Conservation (phyloP, 306 rosid species). For the Prunus fruticosa region DNA sequence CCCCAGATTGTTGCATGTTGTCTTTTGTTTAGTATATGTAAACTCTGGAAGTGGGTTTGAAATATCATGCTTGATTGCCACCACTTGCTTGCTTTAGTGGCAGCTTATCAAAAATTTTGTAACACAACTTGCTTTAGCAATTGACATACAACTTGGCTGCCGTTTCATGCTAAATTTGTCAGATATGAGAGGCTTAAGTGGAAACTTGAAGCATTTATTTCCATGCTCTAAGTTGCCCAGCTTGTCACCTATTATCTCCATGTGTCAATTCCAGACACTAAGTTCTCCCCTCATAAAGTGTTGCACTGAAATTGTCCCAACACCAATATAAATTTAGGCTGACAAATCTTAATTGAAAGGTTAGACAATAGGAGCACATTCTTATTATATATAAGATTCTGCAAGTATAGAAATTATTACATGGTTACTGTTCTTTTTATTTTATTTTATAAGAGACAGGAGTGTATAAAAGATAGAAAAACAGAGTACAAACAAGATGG, state of each 20-base stretch:
- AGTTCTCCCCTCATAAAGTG: not conserved
- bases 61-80: not conserved
- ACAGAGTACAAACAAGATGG: too few relatives aligned
- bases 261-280: not conserved
- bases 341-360: not conserved
- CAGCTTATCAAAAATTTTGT: not conserved
- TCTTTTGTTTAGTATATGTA: not conserved
- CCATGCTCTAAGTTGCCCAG: not conserved
- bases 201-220: not conserved
- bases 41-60: not conserved
- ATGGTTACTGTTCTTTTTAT: too few relatives aligned
- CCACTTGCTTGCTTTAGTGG: not conserved
- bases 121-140: not conserved
- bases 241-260: not conserved
- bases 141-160: not conserved
- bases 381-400: too few relatives aligned
- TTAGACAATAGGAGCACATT: not conserved
- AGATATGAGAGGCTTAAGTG: not conserved
- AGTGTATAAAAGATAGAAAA: too few relatives aligned
- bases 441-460: too few relatives aligned
- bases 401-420: not conserved
- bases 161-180: not conserved
- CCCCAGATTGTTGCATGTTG: not conserved
- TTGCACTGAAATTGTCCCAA: too few relatives aligned
- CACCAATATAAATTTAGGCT: not conserved